A percentile compares a stretch with the other conserved stretches of the same genome.
Conservation (phyloP, 768 basidiomycete genomes). For the Gautieria morchelliformis region DNA sequence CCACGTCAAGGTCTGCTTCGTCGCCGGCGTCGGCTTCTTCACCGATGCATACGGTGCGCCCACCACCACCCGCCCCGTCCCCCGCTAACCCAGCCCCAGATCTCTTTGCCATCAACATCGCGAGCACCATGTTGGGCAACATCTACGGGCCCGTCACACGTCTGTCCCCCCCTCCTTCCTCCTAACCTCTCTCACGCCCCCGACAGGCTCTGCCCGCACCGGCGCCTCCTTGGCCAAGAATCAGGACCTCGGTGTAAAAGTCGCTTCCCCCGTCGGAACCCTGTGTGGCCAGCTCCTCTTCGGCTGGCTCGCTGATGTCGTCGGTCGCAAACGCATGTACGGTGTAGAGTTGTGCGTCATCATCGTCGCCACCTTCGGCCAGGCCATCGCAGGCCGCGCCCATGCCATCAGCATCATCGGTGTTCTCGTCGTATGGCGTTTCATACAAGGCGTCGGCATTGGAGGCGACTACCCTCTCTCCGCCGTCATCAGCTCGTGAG, state of each 20-base stretch:
- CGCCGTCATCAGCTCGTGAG: slow-evolving; percentile 68
- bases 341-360: slow-evolving; percentile 75
- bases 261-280: slow-evolving; percentile 68
- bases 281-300: slow-evolving; percentile 69
- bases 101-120: slow-evolving; percentile 87
- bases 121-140: slow-evolving; percentile 72
- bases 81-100: slow-evolving; percentile 37
- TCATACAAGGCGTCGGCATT: slow-evolving; percentile 75
- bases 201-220: slow-evolving; percentile 2
- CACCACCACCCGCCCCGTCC: neutral
- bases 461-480: slow-evolving; percentile 85
- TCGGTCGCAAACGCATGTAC: slow-evolving; percentile 77
- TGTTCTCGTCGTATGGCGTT: slow-evolving; percentile 75
- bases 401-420: slow-evolving; percentile 66
- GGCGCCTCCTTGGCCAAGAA: slow-evolving; percentile 37
- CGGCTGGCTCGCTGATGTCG: slow-evolving; percentile 68
- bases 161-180: slow-evolving; percentile 10
- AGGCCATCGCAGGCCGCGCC: slow-evolving; percentile 62
- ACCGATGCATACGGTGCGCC: slow-evolving; percentile 47
- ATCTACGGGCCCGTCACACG: slow-evolving; percentile 45
- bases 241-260: slow-evolving; percentile 72
- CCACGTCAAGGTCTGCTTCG: slow-evolving; percentile 63
- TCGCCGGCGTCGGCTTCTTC: slow-evolving; percentile 81
- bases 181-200: neutral
- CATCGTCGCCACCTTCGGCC: slow-evolving; percentile 69